These are phyloP conservation scores for Hanseniaspora jakobsenii DNA, from an alignment of 805 yeast species.

Conservation along the genomic window DNA sequence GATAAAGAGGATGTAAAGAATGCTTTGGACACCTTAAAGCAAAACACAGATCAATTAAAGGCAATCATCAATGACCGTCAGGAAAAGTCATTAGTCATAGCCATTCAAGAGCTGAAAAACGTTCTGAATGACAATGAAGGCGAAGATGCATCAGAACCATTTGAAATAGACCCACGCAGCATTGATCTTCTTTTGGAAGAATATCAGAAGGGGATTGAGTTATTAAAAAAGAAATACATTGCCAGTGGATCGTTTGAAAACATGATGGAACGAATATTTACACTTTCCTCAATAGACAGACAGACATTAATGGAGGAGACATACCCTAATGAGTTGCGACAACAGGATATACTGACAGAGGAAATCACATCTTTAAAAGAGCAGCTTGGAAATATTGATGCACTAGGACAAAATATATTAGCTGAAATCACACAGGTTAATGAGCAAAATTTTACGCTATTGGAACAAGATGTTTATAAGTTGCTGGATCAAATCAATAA, in stretches of 20 bases:
- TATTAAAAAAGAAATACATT: constrained; percentile 9
- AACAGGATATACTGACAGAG: too few species aligned
- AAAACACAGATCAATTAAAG: not conserved
- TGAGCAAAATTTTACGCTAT: too few species aligned
- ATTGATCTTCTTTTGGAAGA: constrained; percentile 6
- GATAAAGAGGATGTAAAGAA: not conserved
- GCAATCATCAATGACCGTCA: not conserved
- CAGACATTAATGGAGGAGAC: too few species aligned
- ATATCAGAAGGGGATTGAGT: constrained; percentile 5
- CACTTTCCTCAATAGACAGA: not conserved
- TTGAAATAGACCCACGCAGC: constrained; percentile 7
- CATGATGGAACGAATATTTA: constrained; percentile 15
- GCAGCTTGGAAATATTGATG: too few species aligned
- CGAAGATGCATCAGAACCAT: constrained; percentile 7
- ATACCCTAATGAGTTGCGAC: too few species aligned
- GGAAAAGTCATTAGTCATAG: constrained; percentile 3
- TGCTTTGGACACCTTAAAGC: not conserved
- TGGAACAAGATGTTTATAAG: too few species aligned
- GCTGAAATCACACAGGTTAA: too few species aligned
- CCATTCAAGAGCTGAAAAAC: constrained; percentile 10
- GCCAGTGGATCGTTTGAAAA: constrained; percentile 10
- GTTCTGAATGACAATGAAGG: constrained; percentile 14
- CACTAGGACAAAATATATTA: too few species aligned
- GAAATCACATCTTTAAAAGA: too few species aligned
- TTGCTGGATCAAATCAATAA: too few species aligned